These are phyloP conservation scores for Stemphylium vesicarium DNA, from an alignment of 2,329 filamentous ascomycete genomes.

Conservation along the genomic window DNA sequence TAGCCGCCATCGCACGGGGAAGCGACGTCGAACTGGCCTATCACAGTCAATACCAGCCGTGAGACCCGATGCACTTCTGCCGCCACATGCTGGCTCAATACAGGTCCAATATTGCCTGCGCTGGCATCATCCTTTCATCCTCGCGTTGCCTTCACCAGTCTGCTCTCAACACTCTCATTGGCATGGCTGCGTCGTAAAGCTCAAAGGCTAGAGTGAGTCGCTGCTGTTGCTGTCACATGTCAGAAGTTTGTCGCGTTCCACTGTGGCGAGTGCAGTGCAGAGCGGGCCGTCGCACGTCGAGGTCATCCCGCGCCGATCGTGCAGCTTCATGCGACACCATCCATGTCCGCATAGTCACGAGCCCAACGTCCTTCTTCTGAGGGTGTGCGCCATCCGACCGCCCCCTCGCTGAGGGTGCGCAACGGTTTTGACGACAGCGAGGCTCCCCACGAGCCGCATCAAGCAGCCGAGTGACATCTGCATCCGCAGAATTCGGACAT, in stretches of 20 bases:
- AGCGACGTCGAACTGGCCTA: conserved; percentile 31
- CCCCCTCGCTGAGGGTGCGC: conserved; percentile 10
- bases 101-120: background rate
- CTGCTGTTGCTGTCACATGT: conserved; percentile 37
- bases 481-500: too few species aligned
- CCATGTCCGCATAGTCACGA: conserved; percentile 36
- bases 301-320: conserved; percentile 34
- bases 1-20: conserved; percentile 35
- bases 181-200: background rate
- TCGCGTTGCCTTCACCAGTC: conserved; percentile 21
- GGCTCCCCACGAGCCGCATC: too few species aligned
- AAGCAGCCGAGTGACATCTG: too few species aligned
- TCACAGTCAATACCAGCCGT: conserved; percentile 27
- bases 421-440: background rate
- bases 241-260: conserved; percentile 28
- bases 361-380: conserved; percentile 17
- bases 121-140: conserved; percentile 24
- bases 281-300: conserved; percentile 41
- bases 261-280: conserved; percentile 34
- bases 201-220: background rate
- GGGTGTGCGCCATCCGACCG: conserved; percentile 17
- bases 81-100: conserved; percentile 30
- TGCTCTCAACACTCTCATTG: conserved; percentile 7
- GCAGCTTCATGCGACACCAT: conserved; percentile 16
- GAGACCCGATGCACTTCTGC: conserved; percentile 28